phyloP scores from a whole-genome alignment of 164 flowering plant species.

The Aristolochia californica region DNA sequence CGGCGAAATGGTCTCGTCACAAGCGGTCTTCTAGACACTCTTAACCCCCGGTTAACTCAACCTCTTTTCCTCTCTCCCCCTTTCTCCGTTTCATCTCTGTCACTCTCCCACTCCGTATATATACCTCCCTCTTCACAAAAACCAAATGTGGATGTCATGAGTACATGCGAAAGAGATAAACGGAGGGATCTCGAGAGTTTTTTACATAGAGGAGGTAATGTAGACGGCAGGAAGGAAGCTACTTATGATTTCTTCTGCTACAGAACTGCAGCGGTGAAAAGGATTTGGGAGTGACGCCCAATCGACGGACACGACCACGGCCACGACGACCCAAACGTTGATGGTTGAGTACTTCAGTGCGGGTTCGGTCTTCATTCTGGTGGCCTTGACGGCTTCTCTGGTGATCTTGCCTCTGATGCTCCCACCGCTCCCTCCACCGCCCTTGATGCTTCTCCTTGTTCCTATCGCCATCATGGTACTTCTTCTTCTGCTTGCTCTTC shows the following conservation, averaged over 20 bases:
- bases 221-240: too few relatives aligned
- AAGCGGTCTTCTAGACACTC: too few relatives aligned
- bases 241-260: too few relatives aligned
- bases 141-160: too few relatives aligned
- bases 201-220: too few relatives aligned
- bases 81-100: neutral
- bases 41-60: neutral
- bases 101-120: neutral
- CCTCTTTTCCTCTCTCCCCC: neutral
- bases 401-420: constrained; percentile 7
- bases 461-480: constrained; percentile 10
- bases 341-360: constrained; percentile 5
- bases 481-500: constrained; percentile 8
- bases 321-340: neutral
- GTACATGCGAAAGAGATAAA: too few relatives aligned
- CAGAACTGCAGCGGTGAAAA: neutral
- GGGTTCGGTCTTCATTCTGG: constrained; percentile 3
- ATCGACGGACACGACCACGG: too few relatives aligned
- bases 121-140: neutral
- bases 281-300: neutral
- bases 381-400: constrained; percentile 5
- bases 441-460: constrained; percentile 7
- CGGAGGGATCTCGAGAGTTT: too few relatives aligned
- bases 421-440: constrained; percentile 13
- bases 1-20: too few relatives aligned